These are phyloP conservation scores for Exophiala sideris DNA, from an alignment of 2,329 filamentous ascomycete genomes.

Conservation along the genomic window DNA sequence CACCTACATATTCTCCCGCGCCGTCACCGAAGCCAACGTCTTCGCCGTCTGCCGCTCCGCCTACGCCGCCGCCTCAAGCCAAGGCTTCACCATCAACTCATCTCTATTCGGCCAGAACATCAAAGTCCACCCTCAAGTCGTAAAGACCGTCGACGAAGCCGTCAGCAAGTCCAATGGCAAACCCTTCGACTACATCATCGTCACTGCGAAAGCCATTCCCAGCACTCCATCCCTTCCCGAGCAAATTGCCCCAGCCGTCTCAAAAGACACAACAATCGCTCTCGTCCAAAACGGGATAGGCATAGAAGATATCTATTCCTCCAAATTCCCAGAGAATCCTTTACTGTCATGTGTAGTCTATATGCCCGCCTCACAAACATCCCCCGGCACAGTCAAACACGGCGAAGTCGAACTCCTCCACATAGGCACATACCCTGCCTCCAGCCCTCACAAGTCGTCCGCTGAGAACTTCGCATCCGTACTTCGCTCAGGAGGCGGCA, in stretches of 20 bases:
- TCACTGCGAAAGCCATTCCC: slow-evolving; percentile 47
- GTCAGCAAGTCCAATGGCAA: slow-evolving; percentile 11
- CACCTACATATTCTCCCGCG: slow-evolving; percentile 31
- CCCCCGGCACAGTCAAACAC: slow-evolving; percentile 48
- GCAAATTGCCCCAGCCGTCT: slow-evolving; percentile 40
- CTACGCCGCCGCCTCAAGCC: slow-evolving; percentile 28
- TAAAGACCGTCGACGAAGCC: slow-evolving; percentile 26
- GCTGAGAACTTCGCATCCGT: slow-evolving; percentile 41
- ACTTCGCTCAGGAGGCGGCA: slow-evolving; percentile 43
- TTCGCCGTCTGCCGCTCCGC: slow-evolving; percentile 36
- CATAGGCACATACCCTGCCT: slow-evolving; percentile 49
- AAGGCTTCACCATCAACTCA: slow-evolving; percentile 32
- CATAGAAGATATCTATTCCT: slow-evolving; percentile 55
- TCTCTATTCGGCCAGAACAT: slow-evolving; percentile 28
- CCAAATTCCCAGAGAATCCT: slow-evolving; percentile 49
- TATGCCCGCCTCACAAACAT: slow-evolving; percentile 50
- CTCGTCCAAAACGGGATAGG: slow-evolving; percentile 62
- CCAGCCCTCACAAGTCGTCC: slow-evolving; percentile 29
- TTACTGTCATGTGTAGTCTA: slow-evolving; percentile 58
- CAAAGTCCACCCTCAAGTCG: slow-evolving; percentile 27
- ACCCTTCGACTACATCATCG: slow-evolving; percentile 48
- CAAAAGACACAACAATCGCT: slow-evolving; percentile 49
- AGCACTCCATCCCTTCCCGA: slow-evolving; percentile 34
- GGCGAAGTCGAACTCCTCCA: slow-evolving; percentile 48
- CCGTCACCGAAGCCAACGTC: slow-evolving; percentile 27